These are phyloP conservation scores for Parietaria judaica DNA, from an alignment of 306 rosid genomes.

Conservation along the genomic window DNA sequence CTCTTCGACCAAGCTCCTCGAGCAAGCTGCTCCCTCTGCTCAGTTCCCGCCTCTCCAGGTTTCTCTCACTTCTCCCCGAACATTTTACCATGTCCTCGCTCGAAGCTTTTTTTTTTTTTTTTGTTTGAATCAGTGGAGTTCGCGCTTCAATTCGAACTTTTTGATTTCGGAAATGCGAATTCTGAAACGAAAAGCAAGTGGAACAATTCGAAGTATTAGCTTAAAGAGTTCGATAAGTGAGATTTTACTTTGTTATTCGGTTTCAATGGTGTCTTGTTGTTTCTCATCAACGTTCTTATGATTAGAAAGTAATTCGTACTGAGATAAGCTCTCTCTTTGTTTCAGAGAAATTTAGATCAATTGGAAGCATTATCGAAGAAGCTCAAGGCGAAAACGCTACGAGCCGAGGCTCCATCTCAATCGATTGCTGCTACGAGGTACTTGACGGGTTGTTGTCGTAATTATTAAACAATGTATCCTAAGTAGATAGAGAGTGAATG, in stretches of 20 bases:
- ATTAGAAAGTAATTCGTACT: too few species aligned
- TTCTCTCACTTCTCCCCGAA: conserved; percentile 1
- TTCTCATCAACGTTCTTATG: too few species aligned
- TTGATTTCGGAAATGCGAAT: background rate
- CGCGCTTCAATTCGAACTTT: too few species aligned
- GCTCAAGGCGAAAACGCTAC: conserved; percentile 81
- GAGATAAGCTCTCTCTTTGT: background rate
- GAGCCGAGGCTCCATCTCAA: conserved; percentile 86
- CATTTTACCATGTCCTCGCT: background rate
- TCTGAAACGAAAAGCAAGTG: background rate
- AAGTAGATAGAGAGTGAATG: background rate
- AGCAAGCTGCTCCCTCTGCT: conserved; percentile 95
- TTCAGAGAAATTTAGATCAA: conserved; percentile 92
- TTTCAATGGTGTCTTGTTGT: background rate
- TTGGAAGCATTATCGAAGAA: conserved; percentile 92
- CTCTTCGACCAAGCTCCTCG: conserved; percentile 93
- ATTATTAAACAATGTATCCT: background rate
- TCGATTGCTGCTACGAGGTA: conserved; percentile 96
- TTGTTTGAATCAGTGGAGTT: too few species aligned
- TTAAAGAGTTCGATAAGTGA: background rate
- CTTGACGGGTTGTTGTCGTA: background rate
- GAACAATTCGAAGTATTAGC: background rate
- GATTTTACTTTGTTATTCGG: background rate
- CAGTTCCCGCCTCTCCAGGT: conserved; percentile 99
- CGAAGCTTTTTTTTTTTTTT: too few species aligned